These are phyloP conservation scores for Trichosporon sp. DNA, from an alignment of 1,284 basidiomycete species.

Conservation along the genomic window DNA sequence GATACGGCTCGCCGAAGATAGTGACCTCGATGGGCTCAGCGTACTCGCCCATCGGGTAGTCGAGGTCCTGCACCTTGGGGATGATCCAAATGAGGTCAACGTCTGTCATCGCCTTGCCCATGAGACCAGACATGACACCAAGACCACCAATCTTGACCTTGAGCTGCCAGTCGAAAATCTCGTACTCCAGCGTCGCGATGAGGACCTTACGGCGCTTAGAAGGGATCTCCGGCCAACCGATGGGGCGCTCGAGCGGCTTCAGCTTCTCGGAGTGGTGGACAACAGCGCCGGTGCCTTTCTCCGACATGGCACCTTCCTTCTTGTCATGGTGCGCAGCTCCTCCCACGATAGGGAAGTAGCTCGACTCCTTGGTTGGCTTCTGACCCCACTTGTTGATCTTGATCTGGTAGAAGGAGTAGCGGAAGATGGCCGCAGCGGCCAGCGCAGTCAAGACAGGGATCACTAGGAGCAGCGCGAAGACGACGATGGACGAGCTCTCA, in stretches of 20 bases:
- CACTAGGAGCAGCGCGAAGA: constrained; percentile 71
- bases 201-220: constrained; percentile 81
- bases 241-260: constrained; percentile 56
- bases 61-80: constrained; percentile 86
- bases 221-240: constrained; percentile 88
- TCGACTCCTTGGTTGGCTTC: constrained; percentile 53
- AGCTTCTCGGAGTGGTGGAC: constrained; percentile 53
- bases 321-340: constrained; percentile 54
- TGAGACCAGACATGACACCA: constrained; percentile 90
- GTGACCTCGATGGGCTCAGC: constrained; percentile 88
- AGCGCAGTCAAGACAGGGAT: constrained; percentile 79
- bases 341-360: constrained; percentile 53
- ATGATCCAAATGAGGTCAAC: constrained; percentile 88
- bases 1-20: constrained; percentile 88
- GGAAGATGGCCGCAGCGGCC: constrained; percentile 75
- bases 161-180: constrained; percentile 91
- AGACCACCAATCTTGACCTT: constrained; percentile 95
- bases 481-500: constrained; percentile 68
- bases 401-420: constrained; percentile 93
- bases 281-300: constrained; percentile 28
- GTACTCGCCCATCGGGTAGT: constrained; percentile 82
- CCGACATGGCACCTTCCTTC: constrained; percentile 38
- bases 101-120: constrained; percentile 95
- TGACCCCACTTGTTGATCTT: constrained; percentile 86
- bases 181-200: constrained; percentile 86